Evolutionary conservation across 2,329 filamentous ascomycete species (phyloP).

Genomic region (Monosporascus sp.): DNA sequence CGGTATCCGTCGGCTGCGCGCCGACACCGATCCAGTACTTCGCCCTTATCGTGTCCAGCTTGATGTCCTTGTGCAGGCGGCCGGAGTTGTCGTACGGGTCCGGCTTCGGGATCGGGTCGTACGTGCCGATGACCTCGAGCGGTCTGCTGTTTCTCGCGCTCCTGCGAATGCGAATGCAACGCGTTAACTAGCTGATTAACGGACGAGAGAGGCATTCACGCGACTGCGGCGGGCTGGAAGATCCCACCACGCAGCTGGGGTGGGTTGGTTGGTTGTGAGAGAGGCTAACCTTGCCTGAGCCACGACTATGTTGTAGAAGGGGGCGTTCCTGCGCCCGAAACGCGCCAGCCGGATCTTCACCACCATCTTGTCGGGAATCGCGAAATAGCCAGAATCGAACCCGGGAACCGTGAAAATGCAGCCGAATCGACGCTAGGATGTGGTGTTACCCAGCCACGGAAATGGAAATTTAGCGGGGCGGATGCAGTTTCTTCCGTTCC

Average conservation of each 20-base stretch:
- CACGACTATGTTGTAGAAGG: slow-evolving; percentile 97
- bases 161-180: slow-evolving; percentile 36
- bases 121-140: slow-evolving; percentile 85
- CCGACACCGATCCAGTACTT: slow-evolving; percentile 97
- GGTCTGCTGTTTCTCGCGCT: slow-evolving; percentile 83
- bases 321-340: slow-evolving; percentile 82
- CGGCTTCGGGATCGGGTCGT: slow-evolving; percentile 61
- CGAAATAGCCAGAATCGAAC: background rate
- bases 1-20: slow-evolving; percentile 86
- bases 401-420: too few relatives aligned
- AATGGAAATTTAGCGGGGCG: slow-evolving; percentile 27
- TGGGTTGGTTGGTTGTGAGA: background rate
- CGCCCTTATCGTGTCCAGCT: slow-evolving; percentile 73
- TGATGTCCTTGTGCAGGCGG: slow-evolving; percentile 83
- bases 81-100: slow-evolving; percentile 57
- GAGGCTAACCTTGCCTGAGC: slow-evolving; percentile 73
- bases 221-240: too few relatives aligned
- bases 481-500: slow-evolving; percentile 32
- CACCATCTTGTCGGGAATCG: slow-evolving; percentile 58
- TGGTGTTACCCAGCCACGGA: background rate
- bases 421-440: too few relatives aligned
- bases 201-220: too few relatives aligned
- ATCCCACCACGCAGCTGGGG: background rate
- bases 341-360: slow-evolving; percentile 90
- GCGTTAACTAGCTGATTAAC: too few relatives aligned